Base-by-base conservation (phyloP, 805 yeast genomes). In the Phaffomyces opuntiae region DNA sequence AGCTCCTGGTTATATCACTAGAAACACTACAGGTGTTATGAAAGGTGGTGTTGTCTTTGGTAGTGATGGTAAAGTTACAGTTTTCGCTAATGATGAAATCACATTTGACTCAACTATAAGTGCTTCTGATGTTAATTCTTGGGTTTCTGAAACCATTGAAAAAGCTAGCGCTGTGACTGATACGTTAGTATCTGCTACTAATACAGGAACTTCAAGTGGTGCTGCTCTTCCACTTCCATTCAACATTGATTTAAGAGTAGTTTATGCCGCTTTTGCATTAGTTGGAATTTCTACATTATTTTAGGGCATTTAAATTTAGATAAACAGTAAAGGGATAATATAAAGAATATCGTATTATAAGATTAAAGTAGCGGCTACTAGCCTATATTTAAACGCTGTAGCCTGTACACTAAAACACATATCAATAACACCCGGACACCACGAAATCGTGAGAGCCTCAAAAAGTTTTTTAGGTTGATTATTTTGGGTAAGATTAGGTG, bases 21-120 rank as follows among this genome's bases (percentile, higher is more conserved):
- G 91, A 71, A 74, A 76, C 42, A 69, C 74, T 40, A 44, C 53
- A 9, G 56, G 67, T 9, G 65, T 73, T 17, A 81, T 81, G 87
- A 67, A 53, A 45, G 91, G 91, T 48, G 91, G 90, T 61, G 88
- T 81, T 40, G 73, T 78, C 7, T 82, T 84, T 54, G 86, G 77
- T 48, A 63, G 75, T 44, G 70, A 72, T 51, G 88, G 88, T 38
- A 69, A 68, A 38, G 81, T 78, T 16, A 64, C 77, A n/a, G 80
- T 80, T 6, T 84, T 81, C 63, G 50, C 82, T 49, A 73, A 82
- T 33, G 74, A 80, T 57, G 60, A 64, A 29, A 75, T 86, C 31
- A 42, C 69, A 1, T 71, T 82, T 50, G 78, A 72, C 19, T 50
- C 68, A n/a, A 70, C 69, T 44, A 55, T 83, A 11, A 56, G 63